Conservation (phyloP, 2,329 filamentous ascomycete genomes). For the Albophoma yamanashiensis region DNA sequence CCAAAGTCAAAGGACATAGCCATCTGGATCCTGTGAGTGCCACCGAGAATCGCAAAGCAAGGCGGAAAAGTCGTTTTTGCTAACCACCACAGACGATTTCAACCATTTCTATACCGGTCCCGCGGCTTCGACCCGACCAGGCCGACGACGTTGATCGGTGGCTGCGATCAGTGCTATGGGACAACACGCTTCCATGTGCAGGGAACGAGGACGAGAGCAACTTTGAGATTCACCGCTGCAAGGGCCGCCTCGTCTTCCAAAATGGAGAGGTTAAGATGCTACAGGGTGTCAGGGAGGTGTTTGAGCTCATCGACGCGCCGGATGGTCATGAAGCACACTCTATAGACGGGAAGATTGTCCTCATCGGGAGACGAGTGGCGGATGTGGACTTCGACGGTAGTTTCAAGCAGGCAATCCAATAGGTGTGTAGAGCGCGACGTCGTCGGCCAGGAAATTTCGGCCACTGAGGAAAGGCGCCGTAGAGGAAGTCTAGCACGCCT, state of each 20-base stretch:
- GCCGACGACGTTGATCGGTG: slow-evolving; percentile 63
- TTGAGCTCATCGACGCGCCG: slow-evolving; percentile 69
- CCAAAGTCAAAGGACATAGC: slow-evolving; percentile 68
- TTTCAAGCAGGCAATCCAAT: slow-evolving; percentile 18
- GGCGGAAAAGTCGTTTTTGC: neutral
- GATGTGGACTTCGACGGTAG: slow-evolving; percentile 41
- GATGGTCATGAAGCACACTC: slow-evolving; percentile 16
- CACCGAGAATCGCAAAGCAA: neutral
- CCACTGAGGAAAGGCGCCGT: neutral
- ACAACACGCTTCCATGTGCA: slow-evolving; percentile 46
- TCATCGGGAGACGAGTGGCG: slow-evolving; percentile 49
- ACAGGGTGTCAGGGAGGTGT: slow-evolving; percentile 87
- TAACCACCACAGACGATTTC: slow-evolving; percentile 57
- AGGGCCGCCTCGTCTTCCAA: slow-evolving; percentile 61
- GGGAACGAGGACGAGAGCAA: slow-evolving; percentile 19
- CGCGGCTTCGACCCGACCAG: slow-evolving; percentile 44
- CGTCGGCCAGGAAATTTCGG: neutral
- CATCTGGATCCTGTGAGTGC: slow-evolving; percentile 72
- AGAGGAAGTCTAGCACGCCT: neutral
- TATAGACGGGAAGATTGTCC: slow-evolving; percentile 45
- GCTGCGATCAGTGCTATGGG: slow-evolving; percentile 80
- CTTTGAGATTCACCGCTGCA: slow-evolving; percentile 82
- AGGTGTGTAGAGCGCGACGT: neutral
- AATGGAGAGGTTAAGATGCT: slow-evolving; percentile 64
- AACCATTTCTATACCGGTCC: slow-evolving; percentile 63